Percentiles rank a stretch among this genome's conserved stretches.
These are phyloP conservation scores for Cryptosporidium tyzzeri DNA, from an alignment of 169 alveolate genomes.

Conservation along the genomic window DNA sequence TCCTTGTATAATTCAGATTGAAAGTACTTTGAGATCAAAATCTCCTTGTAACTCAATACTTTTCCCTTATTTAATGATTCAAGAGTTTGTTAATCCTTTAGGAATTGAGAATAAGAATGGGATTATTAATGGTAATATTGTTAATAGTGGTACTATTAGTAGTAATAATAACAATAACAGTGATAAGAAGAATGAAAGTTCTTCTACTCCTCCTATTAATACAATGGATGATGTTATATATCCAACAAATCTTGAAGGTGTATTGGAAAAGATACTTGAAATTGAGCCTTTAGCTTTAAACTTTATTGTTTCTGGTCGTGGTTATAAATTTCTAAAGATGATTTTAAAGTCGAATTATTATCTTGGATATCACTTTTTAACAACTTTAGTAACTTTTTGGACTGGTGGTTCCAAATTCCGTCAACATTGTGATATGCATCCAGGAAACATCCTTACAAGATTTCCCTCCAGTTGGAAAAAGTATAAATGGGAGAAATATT, in stretches of 20 bases:
- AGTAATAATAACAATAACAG: no score
- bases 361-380: constrained; percentile 19
- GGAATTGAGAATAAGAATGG: background rate
- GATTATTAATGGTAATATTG: no score
- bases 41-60: constrained; percentile 21
- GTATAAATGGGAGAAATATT: constrained; percentile 11
- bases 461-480: constrained; percentile 42
- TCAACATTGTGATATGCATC: constrained; percentile 68
- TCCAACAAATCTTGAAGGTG: constrained; percentile 1
- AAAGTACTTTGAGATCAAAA: background rate
- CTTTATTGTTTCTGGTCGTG: constrained; percentile 29
- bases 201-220: background rate
- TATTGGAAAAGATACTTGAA: background rate
- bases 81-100: constrained; percentile 58
- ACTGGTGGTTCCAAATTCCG: constrained; percentile 49
- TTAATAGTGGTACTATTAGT: no score
- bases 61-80: constrained; percentile 46
- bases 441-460: constrained; percentile 27
- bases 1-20: constrained; percentile 38
- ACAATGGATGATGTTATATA: constrained; percentile 27
- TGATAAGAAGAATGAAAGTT: background rate
- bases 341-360: constrained; percentile 11
- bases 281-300: constrained; percentile 31
- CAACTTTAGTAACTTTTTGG: constrained; percentile 36
- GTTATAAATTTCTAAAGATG: constrained; percentile 9